A percentile compares a stretch with the other conserved stretches of the same genome.
Evolutionary conservation across 805 yeast species (phyloP).

Genomic region (Aciculoconidium aculeatum): DNA sequence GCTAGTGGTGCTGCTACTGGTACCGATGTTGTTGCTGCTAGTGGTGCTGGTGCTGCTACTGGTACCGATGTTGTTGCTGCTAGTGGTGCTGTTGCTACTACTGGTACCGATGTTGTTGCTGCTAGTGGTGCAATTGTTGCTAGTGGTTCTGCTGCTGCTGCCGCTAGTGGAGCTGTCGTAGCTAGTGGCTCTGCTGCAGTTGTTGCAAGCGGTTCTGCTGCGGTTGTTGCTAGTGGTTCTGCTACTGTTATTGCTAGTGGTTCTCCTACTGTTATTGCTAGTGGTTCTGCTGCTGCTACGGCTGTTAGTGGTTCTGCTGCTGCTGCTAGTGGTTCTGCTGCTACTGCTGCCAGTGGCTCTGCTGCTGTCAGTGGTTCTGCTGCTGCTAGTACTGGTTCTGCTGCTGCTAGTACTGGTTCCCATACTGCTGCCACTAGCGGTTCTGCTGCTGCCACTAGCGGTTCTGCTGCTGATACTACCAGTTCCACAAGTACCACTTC

Average conservation of each 20-base stretch:
- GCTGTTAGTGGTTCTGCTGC: constrained; percentile 5
- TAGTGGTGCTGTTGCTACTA: constrained; percentile 4
- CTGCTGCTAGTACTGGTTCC: constrained; percentile 3
- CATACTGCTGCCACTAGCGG: constrained; percentile 2
- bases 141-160: constrained; percentile 17
- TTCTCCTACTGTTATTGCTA: constrained; percentile 5
- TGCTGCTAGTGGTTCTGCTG: constrained; percentile 4
- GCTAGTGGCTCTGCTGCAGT: constrained; percentile 13
- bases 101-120: constrained; percentile 1
- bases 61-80: constrained; percentile 7
- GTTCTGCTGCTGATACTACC: constrained; percentile 1
- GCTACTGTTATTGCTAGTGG: constrained; percentile 2
- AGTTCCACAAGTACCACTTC: constrained; percentile 2
- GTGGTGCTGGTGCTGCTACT: constrained; percentile 11
- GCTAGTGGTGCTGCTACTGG: constrained; percentile 4
- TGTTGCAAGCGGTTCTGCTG: constrained; percentile 13
- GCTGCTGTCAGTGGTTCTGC: constrained; percentile 7
- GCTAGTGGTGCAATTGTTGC: constrained; percentile 15
- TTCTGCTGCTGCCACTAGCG: constrained; percentile 2
- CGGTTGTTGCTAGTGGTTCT: constrained; percentile 11
- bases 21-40: too few relatives aligned
- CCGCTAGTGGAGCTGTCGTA: constrained; percentile 5
- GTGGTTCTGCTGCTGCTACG: constrained; percentile 5
- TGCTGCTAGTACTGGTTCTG: constrained; percentile 3
- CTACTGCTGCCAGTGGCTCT: constrained; percentile 4